Percentiles rank a stretch among this genome's conserved stretches.
Evolutionary conservation across 768 basidiomycete genomes (phyloP).

Genomic region (Paxillus involutus): DNA sequence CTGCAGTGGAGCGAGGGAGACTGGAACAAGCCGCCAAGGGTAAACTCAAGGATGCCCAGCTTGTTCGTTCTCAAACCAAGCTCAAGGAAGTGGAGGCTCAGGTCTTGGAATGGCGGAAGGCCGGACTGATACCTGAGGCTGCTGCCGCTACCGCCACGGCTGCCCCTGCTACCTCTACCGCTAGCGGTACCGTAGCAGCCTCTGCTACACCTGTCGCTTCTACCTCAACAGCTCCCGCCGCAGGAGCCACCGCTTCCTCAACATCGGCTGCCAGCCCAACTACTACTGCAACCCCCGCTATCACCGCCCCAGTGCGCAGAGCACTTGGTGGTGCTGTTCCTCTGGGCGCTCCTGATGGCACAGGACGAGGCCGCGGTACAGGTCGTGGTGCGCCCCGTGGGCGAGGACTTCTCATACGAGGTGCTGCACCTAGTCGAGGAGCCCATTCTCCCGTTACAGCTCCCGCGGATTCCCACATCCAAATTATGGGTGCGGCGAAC

Average conservation of each 20-base stretch:
- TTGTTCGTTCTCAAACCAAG: conserved; percentile 57
- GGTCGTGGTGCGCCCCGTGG: conserved; percentile 35
- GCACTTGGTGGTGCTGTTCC: conserved; percentile 29
- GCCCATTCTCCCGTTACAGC: conserved; percentile 25
- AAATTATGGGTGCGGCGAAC: conserved; percentile 62
- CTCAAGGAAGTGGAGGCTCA: conserved; percentile 71
- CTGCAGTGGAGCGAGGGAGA: conserved; percentile 69
- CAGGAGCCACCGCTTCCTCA: conserved; percentile 15
- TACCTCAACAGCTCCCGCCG: conserved; percentile 10
- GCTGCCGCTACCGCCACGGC: conserved; percentile 21
- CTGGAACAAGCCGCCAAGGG: conserved; percentile 59
- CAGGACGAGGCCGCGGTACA: conserved; percentile 27
- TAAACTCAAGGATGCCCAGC: conserved; percentile 70
- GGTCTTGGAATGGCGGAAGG: conserved; percentile 55
- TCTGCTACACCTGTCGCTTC: conserved; percentile 31
- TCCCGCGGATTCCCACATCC: conserved; percentile 42
- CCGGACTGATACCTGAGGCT: conserved; percentile 45
- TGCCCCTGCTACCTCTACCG: neutral
- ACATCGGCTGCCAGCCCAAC: conserved; percentile 15
- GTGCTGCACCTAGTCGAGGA: conserved; percentile 23
- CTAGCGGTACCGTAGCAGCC: conserved; percentile 6
- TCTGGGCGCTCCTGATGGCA: conserved; percentile 20
- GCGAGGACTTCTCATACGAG: conserved; percentile 31
- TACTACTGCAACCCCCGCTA: conserved; percentile 22
- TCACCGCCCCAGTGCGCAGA: conserved; percentile 32